Percentiles rank a stretch among this genome's conserved stretches.
Evolutionary conservation across 2,329 filamentous ascomycete genomes (phyloP).

Genomic region (Hawksworthiomyces lignivorus): DNA sequence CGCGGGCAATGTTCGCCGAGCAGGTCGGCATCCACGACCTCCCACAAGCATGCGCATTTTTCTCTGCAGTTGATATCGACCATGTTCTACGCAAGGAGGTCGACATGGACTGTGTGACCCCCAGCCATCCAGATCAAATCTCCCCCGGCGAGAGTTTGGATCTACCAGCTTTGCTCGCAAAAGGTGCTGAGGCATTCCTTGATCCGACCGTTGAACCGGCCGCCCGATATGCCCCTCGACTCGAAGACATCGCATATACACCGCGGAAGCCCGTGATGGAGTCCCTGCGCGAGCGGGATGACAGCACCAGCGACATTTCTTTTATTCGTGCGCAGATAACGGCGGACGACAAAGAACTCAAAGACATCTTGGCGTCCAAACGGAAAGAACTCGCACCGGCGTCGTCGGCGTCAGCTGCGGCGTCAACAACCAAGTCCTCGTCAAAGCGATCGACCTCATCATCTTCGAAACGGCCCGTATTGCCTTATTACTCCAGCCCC

Average conservation of each 20-base stretch:
- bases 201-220: conserved; percentile 57
- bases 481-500: conserved; percentile 30
- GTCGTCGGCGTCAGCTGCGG: background rate
- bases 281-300: conserved; percentile 42
- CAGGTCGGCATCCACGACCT: conserved; percentile 95
- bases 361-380: conserved; percentile 58
- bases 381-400: conserved; percentile 28
- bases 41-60: conserved; percentile 90
- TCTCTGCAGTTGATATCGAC: conserved; percentile 92
- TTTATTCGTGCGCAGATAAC: conserved; percentile 84
- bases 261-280: conserved; percentile 76
- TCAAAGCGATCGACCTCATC: background rate
- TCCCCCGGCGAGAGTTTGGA: conserved; percentile 80
- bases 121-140: conserved; percentile 72
- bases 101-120: conserved; percentile 94
- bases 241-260: conserved; percentile 58
- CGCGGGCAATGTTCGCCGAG: conserved; percentile 91
- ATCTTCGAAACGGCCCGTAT: conserved; percentile 17
- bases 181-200: conserved; percentile 59
- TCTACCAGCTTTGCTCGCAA: conserved; percentile 68
- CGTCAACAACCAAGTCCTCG: background rate
- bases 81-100: conserved; percentile 96
- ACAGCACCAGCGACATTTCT: conserved; percentile 34
- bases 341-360: conserved; percentile 63
- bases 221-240: conserved; percentile 40